Evolutionary conservation across 1,139 yeast genomes (phyloP), one percentile per base, ranked within the genome.

Genomic region (Fermentozyma sake): DNA sequence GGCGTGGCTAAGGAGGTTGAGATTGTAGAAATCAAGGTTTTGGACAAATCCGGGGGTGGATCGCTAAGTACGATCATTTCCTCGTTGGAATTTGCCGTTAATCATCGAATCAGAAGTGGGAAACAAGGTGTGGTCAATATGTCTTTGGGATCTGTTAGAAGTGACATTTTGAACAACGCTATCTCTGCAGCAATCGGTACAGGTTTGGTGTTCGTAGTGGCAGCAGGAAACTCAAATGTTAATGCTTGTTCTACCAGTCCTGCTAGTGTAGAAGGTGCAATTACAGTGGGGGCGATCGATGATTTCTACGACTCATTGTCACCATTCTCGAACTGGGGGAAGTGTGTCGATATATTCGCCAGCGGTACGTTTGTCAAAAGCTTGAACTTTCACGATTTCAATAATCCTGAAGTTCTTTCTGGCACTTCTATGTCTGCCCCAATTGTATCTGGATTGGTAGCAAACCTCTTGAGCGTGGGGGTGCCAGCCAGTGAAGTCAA

Each of bases 381-480:
- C 43, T 68, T 71, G 8, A 40, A 43, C 22, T 56, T 48, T 7
- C 33, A 31, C 12, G 47, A 49, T 25, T 36, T 32, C 8, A 27
- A 38, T 3, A 29, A 40, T 12, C 61, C 75, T 1, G 72, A 62
- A 24, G 42, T 51, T 4, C 66, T 79, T 36, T 77, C 93, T 2
- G 96, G 96, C 0, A 86, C 96, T 0, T 85, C 95, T 1, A 85
- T 85, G 86, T 78, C 95, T 0, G 68, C 95, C 1, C 96, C 96
- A 0, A 65, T 77, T 2, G 82, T 84, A 5, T 67, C 91, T 0
- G 96, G 96, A 0, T 45, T 83, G 21, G 76, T 69, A 2, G 91
- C 89, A 0, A 69, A 76, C 18, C 51, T 75, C 26, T 54, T 86
- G 37, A 77, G 84, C 24, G 58, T 64, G 38, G 95, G 94, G 0